Percentiles rank a stretch among this genome's conserved stretches.
These are phyloP conservation scores for Cymodocea nodosa DNA, from an alignment of 116 monocot genomes.

Conservation along the genomic window DNA sequence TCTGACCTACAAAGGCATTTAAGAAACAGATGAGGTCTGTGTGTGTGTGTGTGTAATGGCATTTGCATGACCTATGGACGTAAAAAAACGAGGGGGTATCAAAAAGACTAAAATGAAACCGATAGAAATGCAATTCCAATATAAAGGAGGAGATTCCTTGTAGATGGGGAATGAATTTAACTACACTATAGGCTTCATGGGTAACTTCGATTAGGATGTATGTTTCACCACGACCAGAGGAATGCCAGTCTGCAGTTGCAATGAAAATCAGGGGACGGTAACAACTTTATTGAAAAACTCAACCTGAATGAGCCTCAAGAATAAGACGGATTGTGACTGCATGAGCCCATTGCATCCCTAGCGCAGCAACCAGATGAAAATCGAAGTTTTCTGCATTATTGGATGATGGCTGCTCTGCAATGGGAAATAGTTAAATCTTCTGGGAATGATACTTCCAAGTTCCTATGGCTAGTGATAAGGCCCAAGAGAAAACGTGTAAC, in stretches of 20 bases:
- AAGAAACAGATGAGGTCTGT: not conserved
- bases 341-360: slow-evolving; percentile 95
- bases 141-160: no score
- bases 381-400: slow-evolving; percentile 25
- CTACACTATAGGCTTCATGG: no score
- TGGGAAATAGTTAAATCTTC: no score
- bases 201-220: no score
- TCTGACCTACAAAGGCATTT: slow-evolving; percentile 33
- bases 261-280: no score
- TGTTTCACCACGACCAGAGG: no score
- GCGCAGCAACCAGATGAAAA: slow-evolving; percentile 59
- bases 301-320: slow-evolving; percentile 89
- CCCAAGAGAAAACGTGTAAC: slow-evolving; percentile 11
- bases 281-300: not conserved
- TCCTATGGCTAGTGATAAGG: not conserved
- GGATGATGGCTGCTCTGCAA: slow-evolving; percentile 16
- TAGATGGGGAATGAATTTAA: no score
- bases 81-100: not conserved
- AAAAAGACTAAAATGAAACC: no score
- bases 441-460: not conserved
- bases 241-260: no score
- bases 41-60: not conserved
- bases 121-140: no score
- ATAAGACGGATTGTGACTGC: slow-evolving; percentile 82
- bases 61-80: not conserved